phyloP scores from a whole-genome alignment of 106 monocot species.

The Allium fistulosum region DNA sequence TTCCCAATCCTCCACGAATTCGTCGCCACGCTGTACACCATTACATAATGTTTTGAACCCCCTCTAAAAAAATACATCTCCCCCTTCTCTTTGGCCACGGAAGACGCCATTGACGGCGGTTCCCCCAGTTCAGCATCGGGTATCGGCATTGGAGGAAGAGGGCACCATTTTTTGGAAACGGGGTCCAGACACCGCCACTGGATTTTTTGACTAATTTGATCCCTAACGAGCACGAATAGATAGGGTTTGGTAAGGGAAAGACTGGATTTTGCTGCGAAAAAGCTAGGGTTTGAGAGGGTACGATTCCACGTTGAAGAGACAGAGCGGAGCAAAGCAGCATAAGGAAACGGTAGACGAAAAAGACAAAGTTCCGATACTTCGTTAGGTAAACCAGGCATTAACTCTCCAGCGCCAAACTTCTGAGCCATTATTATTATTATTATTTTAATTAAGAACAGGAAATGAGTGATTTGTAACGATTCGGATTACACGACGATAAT shows the following conservation, averaged over 20 bases:
- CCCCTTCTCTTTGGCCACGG: not conserved
- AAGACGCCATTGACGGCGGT: not conserved
- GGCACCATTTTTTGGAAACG: not conserved
- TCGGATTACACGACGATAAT: too few species aligned
- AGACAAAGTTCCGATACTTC: conserved; percentile 4
- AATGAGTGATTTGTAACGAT: too few species aligned
- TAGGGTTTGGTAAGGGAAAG: not conserved
- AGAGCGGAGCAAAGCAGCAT: not conserved
- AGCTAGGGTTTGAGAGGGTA: not conserved
- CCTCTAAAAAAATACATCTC: conserved; percentile 3
- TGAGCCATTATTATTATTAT: too few species aligned
- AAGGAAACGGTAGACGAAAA: not conserved
- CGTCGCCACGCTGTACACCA: not conserved
- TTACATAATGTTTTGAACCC: not conserved
- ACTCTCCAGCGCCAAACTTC: too few species aligned
- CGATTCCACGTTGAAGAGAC: not conserved
- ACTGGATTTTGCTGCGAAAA: not conserved
- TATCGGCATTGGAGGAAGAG: conserved; percentile 1
- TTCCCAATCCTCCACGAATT: conserved; percentile 6
- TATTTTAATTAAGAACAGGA: too few species aligned
- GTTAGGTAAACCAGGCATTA: not conserved
- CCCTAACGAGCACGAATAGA: conserved; percentile 3
- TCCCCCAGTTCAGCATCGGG: not conserved
- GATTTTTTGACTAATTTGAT: not conserved
- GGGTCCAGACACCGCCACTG: conserved; percentile 9